Conservation (phyloP, 2,329 filamentous ascomycete species). For the Neofusicoccum umdonicola region DNA sequence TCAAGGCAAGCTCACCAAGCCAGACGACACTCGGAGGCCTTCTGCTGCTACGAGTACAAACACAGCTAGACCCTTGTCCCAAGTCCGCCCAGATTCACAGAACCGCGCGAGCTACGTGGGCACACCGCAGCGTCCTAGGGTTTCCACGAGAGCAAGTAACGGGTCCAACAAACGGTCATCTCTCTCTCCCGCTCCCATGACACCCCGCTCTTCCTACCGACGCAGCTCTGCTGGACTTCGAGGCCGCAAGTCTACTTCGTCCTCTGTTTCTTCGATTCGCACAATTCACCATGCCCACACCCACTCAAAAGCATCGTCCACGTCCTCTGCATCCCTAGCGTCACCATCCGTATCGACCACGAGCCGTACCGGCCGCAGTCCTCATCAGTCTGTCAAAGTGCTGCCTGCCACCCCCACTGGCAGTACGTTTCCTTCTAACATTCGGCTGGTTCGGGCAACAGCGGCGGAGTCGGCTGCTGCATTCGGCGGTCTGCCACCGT, state of each 20-base stretch:
- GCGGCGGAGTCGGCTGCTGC: constrained; percentile 44
- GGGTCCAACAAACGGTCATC: constrained; percentile 61
- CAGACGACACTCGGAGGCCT: constrained; percentile 30
- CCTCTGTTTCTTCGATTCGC: constrained; percentile 87
- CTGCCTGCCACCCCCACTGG: constrained; percentile 80
- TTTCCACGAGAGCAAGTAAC: constrained; percentile 41
- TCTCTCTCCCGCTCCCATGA: constrained; percentile 80
- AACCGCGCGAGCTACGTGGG: constrained; percentile 34
- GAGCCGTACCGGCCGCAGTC: constrained; percentile 66
- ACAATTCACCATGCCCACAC: constrained; percentile 85
- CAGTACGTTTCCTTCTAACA: constrained; percentile 75
- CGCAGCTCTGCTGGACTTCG: constrained; percentile 79
- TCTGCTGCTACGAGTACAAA: constrained; percentile 26
- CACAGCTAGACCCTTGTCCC: constrained; percentile 34
- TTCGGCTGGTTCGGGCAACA: constrained; percentile 71
- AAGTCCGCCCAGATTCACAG: constrained; percentile 37
- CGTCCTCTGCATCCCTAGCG: constrained; percentile 69
- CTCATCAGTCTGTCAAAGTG: constrained; percentile 87
- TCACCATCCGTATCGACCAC: constrained; percentile 41
- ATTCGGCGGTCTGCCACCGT: constrained; percentile 56
- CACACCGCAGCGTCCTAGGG: constrained; percentile 39
- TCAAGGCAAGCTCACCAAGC: constrained; percentile 33
- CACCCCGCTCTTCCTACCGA: constrained; percentile 81
- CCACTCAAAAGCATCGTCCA: constrained; percentile 92
- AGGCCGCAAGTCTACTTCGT: constrained; percentile 92